These are phyloP conservation scores for Wickerhamiella occidentalis DNA, from an alignment of 805 yeast genomes.

Conservation along the genomic window DNA sequence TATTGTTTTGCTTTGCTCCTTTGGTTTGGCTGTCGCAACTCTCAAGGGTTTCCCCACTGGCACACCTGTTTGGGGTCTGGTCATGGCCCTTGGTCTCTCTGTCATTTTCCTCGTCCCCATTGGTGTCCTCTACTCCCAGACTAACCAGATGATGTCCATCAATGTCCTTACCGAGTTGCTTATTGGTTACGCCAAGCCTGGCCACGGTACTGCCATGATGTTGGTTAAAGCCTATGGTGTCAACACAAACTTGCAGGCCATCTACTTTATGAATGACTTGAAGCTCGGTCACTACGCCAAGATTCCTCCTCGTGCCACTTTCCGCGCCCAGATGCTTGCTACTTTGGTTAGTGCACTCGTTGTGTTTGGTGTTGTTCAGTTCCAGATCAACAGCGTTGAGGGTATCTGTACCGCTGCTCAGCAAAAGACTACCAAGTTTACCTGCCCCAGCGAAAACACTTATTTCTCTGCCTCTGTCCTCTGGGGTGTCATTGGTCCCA, in stretches of 20 bases:
- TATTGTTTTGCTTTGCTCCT: constrained; percentile 25
- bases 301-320: constrained; percentile 33
- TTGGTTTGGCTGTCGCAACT: constrained; percentile 13
- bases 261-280: constrained; percentile 42
- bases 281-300: constrained; percentile 37
- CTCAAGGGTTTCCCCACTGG: constrained; percentile 10
- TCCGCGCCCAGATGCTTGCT: constrained; percentile 31
- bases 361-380: constrained; percentile 32
- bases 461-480: constrained; percentile 42
- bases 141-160: constrained; percentile 46
- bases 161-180: constrained; percentile 53
- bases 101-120: constrained; percentile 49
- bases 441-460: constrained; percentile 30
- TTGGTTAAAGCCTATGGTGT: constrained; percentile 47
- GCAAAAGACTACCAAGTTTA: constrained; percentile 29
- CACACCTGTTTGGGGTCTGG: constrained; percentile 31
- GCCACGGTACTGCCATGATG: constrained; percentile 47
- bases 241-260: constrained; percentile 55
- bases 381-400: constrained; percentile 32
- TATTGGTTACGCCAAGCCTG: constrained; percentile 52
- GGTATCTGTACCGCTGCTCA: constrained; percentile 37
- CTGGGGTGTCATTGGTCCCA: constrained; percentile 49
- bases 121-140: constrained; percentile 47
- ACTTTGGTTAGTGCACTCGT: constrained; percentile 34
- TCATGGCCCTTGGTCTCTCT: constrained; percentile 41